These are phyloP conservation scores for Gossypium stocksii DNA, from an alignment of 345 rosid genomes.

Conservation along the genomic window DNA sequence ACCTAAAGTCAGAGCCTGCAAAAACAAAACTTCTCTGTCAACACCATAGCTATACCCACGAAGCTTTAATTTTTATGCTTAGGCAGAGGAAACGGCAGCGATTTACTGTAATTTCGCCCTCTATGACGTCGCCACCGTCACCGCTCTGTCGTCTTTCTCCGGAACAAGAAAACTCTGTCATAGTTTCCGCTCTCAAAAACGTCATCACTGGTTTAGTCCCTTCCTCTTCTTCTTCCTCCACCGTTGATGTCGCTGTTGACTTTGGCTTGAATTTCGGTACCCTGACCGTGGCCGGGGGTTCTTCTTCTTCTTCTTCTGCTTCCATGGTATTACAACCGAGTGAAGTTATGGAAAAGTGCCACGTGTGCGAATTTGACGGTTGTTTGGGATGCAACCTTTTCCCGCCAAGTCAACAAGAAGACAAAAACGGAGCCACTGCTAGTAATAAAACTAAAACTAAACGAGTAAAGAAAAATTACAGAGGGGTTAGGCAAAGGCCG, in stretches of 20 bases:
- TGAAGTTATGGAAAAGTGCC: slow-evolving; percentile 48
- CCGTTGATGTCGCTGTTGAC: not conserved
- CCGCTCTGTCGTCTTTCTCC: slow-evolving; percentile 28
- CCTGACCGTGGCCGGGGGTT: not conserved
- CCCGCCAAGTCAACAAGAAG: slow-evolving; percentile 43
- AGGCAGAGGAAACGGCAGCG: slow-evolving; percentile 22
- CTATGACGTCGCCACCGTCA: not conserved
- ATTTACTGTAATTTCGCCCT: not conserved
- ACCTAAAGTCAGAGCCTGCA: not conserved
- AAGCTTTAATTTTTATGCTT: not conserved
- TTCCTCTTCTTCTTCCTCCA: not conserved
- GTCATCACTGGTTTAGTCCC: slow-evolving; percentile 25
- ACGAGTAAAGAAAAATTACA: slow-evolving; percentile 61
- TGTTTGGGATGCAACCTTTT: slow-evolving; percentile 79
- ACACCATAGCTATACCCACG: too few relatives aligned
- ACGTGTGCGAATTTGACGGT: slow-evolving; percentile 50
- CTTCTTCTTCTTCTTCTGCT: not conserved
- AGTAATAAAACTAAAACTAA: slow-evolving; percentile 15
- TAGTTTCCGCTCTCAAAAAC: slow-evolving; percentile 48
- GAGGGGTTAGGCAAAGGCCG: slow-evolving; percentile 97
- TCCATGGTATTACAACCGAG: slow-evolving; percentile 22
- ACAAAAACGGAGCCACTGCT: not conserved
- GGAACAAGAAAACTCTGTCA: slow-evolving; percentile 61
- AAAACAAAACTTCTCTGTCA: not conserved
- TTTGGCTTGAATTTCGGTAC: slow-evolving; percentile 5